phyloP scores from a whole-genome alignment of 352 stramenopile genomes.

The Pythium volutum region DNA sequence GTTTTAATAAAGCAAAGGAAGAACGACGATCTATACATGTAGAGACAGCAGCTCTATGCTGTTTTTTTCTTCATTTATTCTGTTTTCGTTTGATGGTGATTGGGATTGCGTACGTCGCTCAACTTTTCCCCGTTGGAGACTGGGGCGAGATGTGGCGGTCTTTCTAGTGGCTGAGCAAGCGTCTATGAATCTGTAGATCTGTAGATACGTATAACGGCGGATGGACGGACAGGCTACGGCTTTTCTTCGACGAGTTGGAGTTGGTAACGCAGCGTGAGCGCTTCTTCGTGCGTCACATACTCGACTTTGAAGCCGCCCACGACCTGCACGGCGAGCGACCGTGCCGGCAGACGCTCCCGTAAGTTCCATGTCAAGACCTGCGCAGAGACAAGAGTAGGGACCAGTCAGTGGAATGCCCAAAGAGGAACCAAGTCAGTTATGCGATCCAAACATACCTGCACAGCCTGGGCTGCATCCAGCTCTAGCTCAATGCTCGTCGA shows the following conservation, averaged over 20 bases:
- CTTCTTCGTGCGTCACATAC: conserved; percentile 29
- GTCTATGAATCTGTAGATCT: too few species aligned
- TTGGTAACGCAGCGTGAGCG: conserved; percentile 27
- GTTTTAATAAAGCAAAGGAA: too few species aligned
- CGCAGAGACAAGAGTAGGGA: background rate
- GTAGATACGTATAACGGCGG: background rate
- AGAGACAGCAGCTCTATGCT: too few species aligned
- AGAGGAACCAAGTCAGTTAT: conserved; percentile 1
- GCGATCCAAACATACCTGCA: conserved; percentile 6
- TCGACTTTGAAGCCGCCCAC: conserved; percentile 20
- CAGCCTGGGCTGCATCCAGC: conserved; percentile 13
- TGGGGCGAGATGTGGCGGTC: too few species aligned
- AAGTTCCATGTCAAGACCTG: conserved; percentile 24
- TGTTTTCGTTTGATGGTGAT: too few species aligned
- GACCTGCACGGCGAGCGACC: conserved; percentile 19
- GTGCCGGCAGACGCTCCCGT: conserved; percentile 15
- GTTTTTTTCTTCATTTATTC: too few species aligned
- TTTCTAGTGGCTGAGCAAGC: too few species aligned
- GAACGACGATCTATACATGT: too few species aligned
- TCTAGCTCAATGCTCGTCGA: conserved; percentile 18
- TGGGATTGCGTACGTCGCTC: too few species aligned
- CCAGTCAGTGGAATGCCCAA: background rate
- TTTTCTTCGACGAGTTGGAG: conserved; percentile 24
- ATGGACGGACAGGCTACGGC: background rate
- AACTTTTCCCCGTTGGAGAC: too few species aligned